A percentile compares a stretch with the other conserved stretches of the same genome.
phyloP scores from a whole-genome alignment of 306 rosid genomes.

The Neltuma alba region DNA sequence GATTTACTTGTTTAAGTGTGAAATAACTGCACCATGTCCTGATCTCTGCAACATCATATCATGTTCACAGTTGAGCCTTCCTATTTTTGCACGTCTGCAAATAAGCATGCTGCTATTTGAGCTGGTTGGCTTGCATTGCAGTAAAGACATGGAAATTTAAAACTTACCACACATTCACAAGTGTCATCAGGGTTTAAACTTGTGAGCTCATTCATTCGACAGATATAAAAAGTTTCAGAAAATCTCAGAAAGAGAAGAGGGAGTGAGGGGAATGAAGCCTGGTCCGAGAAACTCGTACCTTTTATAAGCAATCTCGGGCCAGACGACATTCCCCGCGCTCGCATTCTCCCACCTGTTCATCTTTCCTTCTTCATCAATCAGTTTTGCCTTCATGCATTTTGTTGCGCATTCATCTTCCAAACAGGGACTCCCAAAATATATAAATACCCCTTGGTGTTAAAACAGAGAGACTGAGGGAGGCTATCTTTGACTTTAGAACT shows the following conservation, averaged over 20 bases:
- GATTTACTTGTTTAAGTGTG: neutral
- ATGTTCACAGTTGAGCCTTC: neutral
- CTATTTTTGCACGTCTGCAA: neutral
- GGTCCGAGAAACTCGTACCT: conserved; percentile 47
- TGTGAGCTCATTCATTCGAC: neutral
- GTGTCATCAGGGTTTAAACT: neutral
- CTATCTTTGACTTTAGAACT: conserved; percentile 44
- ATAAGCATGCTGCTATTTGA: neutral
- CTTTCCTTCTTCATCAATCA: neutral
- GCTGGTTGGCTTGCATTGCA: neutral
- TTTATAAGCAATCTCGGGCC: conserved; percentile 39
- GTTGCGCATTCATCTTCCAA: neutral
- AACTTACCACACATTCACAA: neutral
- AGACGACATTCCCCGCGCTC: conserved; percentile 51
- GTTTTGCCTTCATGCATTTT: neutral
- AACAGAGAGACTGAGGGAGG: conserved; percentile 5
- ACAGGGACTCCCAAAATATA: neutral
- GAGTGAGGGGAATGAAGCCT: conserved; percentile 66
- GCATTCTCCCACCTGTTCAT: conserved; percentile 41
- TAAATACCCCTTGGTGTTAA: neutral
- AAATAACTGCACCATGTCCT: neutral
- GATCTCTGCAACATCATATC: neutral
- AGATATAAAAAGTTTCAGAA: neutral
- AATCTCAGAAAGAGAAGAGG: conserved; percentile 16
- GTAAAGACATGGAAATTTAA: neutral